Percentiles rank a stretch among this genome's conserved stretches.
Evolutionary conservation across 202 grass and related monocot genomes (phyloP).

Genomic region (Setaria viridis): DNA sequence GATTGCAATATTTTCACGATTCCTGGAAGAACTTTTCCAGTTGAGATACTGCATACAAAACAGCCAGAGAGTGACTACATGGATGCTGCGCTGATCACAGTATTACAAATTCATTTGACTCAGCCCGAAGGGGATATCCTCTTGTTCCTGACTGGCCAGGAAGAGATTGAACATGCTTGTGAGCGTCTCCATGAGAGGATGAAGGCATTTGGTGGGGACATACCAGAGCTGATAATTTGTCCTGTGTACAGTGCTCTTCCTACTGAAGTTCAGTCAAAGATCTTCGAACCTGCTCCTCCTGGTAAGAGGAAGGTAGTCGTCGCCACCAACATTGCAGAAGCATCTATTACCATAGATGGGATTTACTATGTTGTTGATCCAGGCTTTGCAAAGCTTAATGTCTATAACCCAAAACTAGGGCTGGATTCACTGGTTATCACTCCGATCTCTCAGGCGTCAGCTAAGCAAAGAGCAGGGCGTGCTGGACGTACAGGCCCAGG

Average conservation of each 20-base stretch:
- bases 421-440: slow-evolving; percentile 77
- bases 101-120: slow-evolving; percentile 88
- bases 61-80: slow-evolving; percentile 80
- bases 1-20: slow-evolving; percentile 90
- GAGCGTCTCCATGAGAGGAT: slow-evolving; percentile 75
- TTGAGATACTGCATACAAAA: slow-evolving; percentile 78
- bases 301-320: slow-evolving; percentile 96
- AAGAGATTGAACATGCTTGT: slow-evolving; percentile 96
- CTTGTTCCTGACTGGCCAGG: slow-evolving; percentile 87
- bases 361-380: slow-evolving; percentile 96
- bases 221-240: slow-evolving; percentile 75
- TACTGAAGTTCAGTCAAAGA: slow-evolving; percentile 87
- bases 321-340: slow-evolving; percentile 96
- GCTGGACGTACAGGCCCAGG: slow-evolving; percentile 80
- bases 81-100: slow-evolving; percentile 84
- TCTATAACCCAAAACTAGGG: slow-evolving; percentile 87
- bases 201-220: slow-evolving; percentile 76
- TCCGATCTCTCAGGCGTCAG: slow-evolving; percentile 78
- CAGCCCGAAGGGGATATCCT: slow-evolving; percentile 90
- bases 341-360: slow-evolving; percentile 90
- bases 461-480: slow-evolving; percentile 85
- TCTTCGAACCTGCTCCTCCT: slow-evolving; percentile 84
- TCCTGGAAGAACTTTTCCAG: slow-evolving; percentile 89
- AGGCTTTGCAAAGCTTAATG: slow-evolving; percentile 86
- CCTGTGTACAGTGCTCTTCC: slow-evolving; percentile 83